Conservation (phyloP, 2,329 filamentous ascomycete genomes). For the Clarireedia hainanense region DNA sequence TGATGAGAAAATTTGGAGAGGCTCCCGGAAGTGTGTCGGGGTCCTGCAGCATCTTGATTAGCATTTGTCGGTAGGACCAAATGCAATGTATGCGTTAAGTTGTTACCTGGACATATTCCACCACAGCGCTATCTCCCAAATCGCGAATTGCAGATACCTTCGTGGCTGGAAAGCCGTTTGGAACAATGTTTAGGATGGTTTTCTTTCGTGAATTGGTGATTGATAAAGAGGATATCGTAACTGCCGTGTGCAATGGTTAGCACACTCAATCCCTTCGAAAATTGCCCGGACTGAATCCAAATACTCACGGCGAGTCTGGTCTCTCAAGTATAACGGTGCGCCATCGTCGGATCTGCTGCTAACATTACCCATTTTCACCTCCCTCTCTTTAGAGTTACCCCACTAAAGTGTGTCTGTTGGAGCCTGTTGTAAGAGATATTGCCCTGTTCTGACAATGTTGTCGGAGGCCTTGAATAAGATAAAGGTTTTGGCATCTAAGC, state of each 20-base stretch:
- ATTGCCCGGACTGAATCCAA: conserved; percentile 5
- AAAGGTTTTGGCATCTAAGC: conserved; percentile 25
- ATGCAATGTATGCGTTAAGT: conserved; percentile 10
- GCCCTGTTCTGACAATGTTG: conserved; percentile 16
- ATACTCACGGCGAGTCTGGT: conserved; percentile 80
- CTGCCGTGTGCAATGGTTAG: conserved; percentile 39
- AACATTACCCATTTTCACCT: conserved; percentile 76
- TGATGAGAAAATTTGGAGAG: conserved; percentile 71
- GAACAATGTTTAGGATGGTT: conserved; percentile 67
- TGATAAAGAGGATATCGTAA: conserved; percentile 76
- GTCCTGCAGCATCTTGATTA: conserved; percentile 49
- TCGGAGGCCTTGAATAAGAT: conserved; percentile 19
- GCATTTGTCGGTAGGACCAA: conserved; percentile 9
- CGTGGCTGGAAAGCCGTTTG: conserved; percentile 82
- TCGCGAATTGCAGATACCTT: conserved; percentile 68
- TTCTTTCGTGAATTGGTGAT: conserved; percentile 75
- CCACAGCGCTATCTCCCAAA: conserved; percentile 61
- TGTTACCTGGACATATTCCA: conserved; percentile 86
- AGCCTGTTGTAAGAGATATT: conserved; percentile 7
- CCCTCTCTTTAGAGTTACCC: conserved; percentile 19
- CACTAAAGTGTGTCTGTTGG: conserved; percentile 19
- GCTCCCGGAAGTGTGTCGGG: conserved; percentile 51
- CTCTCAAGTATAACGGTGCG: conserved; percentile 72
- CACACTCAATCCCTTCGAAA: background rate
- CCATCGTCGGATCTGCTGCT: conserved; percentile 83